Percentiles rank a stretch among this genome's conserved stretches.
Evolutionary conservation across 495 filamentous ascomycete species (phyloP).

Genomic region (Parmelia sp.): DNA sequence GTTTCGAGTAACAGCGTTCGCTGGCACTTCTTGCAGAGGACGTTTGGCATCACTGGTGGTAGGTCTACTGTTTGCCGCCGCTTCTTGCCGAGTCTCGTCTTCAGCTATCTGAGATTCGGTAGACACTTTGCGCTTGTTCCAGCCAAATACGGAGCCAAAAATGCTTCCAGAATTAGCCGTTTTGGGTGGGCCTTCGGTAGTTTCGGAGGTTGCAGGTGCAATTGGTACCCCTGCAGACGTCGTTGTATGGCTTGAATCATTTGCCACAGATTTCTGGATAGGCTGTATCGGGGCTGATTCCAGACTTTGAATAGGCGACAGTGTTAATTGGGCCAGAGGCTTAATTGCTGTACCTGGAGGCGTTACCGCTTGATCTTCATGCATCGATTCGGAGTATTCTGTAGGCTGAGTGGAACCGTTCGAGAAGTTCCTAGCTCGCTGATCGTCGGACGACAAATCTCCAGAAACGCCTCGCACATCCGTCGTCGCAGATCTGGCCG

Average conservation of each 20-base stretch:
- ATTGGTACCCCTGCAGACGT: background rate
- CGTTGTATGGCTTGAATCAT: background rate
- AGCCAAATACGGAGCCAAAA: conserved; percentile 40
- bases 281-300: conserved; percentile 37
- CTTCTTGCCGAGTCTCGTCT: conserved; percentile 46
- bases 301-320: conserved; percentile 38
- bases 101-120: conserved; percentile 45
- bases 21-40: conserved; percentile 39
- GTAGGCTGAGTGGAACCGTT: conserved; percentile 5
- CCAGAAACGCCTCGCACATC: conserved; percentile 11
- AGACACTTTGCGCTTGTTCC: conserved; percentile 34
- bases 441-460: conserved; percentile 9
- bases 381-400: conserved; percentile 2
- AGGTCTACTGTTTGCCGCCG: conserved; percentile 34
- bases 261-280: conserved; percentile 12
- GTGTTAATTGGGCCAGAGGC: conserved; percentile 18
- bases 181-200: background rate
- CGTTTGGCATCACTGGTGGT: conserved; percentile 40
- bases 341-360: conserved; percentile 9
- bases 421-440: background rate
- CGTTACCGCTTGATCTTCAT: conserved; percentile 5
- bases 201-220: conserved; percentile 1
- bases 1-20: conserved; percentile 33
- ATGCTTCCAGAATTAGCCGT: conserved; percentile 26
- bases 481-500: conserved; percentile 21